These are phyloP conservation scores for Bremia lactucae DNA, from an alignment of 352 stramenopile species.

Conservation along the genomic window DNA sequence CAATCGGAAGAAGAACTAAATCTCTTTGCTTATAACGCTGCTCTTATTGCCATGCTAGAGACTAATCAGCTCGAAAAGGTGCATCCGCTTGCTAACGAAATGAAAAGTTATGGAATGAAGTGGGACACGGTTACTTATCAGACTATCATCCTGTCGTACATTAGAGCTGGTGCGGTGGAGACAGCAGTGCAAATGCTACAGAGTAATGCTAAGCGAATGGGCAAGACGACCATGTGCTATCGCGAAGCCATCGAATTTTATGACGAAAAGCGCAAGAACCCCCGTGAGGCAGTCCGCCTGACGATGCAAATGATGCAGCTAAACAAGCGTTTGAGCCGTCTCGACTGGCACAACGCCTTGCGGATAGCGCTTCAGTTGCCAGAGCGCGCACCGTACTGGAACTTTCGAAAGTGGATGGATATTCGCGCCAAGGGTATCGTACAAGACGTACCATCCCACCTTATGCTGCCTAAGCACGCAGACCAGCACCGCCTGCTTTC, in stretches of 20 bases:
- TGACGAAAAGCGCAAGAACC: constrained; percentile 49
- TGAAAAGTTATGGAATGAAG: constrained; percentile 44
- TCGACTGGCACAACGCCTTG: constrained; percentile 74
- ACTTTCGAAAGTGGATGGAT: constrained; percentile 83
- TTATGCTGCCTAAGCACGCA: constrained; percentile 40
- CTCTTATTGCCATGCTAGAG: constrained; percentile 45
- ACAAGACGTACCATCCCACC: constrained; percentile 39
- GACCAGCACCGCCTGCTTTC: constrained; percentile 16
- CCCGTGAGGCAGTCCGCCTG: constrained; percentile 47
- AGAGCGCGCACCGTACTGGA: constrained; percentile 72
- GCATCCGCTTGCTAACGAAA: constrained; percentile 40
- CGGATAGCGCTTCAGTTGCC: constrained; percentile 41
- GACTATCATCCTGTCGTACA: constrained; percentile 48
- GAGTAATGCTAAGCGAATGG: constrained; percentile 59
- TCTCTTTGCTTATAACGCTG: constrained; percentile 62
- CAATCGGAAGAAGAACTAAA: constrained; percentile 33
- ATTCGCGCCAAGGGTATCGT: constrained; percentile 48
- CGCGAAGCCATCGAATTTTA: constrained; percentile 61
- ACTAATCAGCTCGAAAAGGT: constrained; percentile 44
- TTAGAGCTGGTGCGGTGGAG: constrained; percentile 43
- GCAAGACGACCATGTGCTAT: constrained; percentile 61
- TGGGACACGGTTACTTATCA: constrained; percentile 70
- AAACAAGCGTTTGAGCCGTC: constrained; percentile 60
- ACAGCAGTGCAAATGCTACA: constrained; percentile 58
- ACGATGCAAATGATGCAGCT: constrained; percentile 84